A percentile compares a stretch with the other conserved stretches of the same genome.
These are phyloP conservation scores for Fomitopsis schrenkii DNA, from an alignment of 1,284 basidiomycete species.

Conservation along the genomic window DNA sequence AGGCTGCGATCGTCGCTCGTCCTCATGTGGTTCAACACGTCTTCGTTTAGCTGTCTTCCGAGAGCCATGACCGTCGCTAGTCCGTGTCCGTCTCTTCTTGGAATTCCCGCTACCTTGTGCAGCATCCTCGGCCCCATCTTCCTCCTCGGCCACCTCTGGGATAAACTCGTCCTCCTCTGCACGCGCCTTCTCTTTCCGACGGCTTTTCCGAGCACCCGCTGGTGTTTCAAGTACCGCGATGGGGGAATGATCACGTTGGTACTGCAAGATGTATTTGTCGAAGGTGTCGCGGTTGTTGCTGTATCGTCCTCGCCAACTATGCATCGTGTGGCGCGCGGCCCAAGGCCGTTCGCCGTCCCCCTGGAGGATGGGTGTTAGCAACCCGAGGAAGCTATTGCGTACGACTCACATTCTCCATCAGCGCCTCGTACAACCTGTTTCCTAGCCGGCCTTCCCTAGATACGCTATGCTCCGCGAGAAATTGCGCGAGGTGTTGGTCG, in stretches of 20 bases:
- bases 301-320: constrained; percentile 75
- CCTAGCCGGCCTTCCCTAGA: constrained; percentile 65
- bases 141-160: background rate
- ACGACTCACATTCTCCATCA: constrained; percentile 24
- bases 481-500: constrained; percentile 59
- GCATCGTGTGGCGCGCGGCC: constrained; percentile 69
- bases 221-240: background rate
- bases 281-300: constrained; percentile 61
- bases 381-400: background rate
- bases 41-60: background rate
- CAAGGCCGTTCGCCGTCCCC: constrained; percentile 35
- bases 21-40: background rate
- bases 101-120: background rate
- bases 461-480: constrained; percentile 68
- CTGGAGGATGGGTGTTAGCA: background rate
- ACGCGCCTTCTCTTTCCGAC: background rate
- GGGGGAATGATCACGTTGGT: constrained; percentile 17
- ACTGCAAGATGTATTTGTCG: constrained; percentile 43
- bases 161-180: background rate
- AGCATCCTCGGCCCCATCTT: constrained; percentile 1
- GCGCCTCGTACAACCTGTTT: constrained; percentile 59
- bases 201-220: background rate
- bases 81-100: background rate
- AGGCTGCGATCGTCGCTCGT: too few relatives aligned
- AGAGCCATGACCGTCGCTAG: background rate